Conservation (phyloP, 306 rosid species). For the Fragaria nilgerrensis region DNA sequence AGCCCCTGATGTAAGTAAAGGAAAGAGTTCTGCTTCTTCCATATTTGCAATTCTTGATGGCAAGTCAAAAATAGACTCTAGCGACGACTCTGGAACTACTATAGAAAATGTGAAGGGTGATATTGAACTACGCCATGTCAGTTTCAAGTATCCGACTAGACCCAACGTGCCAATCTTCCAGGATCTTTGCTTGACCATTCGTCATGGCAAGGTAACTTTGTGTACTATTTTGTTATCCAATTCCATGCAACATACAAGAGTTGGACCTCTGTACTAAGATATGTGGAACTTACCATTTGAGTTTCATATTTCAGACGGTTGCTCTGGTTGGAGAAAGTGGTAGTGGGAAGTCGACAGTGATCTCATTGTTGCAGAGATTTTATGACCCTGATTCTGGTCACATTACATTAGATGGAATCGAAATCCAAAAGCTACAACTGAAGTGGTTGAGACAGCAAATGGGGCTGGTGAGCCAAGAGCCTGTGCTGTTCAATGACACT, state of each 20-base stretch:
- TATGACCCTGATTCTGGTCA: slow-evolving; percentile 41
- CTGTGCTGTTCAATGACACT: slow-evolving; percentile 55
- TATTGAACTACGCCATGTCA: slow-evolving; percentile 48
- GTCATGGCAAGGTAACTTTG: slow-evolving; percentile 54
- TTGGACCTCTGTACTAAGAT: not conserved
- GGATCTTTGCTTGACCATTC: slow-evolving; percentile 56
- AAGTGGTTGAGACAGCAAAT: slow-evolving; percentile 49
- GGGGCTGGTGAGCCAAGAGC: slow-evolving; percentile 74
- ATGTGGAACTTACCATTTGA: not conserved
- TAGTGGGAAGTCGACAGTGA: slow-evolving; percentile 65
- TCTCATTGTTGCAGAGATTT: slow-evolving; percentile 47
- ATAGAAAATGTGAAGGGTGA: slow-evolving; percentile 52
- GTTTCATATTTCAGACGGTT: not conserved
- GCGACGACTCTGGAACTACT: slow-evolving; percentile 45
- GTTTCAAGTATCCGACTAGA: slow-evolving; percentile 61
- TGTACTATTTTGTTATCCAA: not conserved
- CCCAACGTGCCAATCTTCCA: slow-evolving; percentile 48
- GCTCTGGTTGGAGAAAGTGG: slow-evolving; percentile 65
- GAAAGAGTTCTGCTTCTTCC: slow-evolving; percentile 51
- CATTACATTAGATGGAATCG: slow-evolving; percentile 56
- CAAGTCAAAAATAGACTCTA: slow-evolving; percentile 48
- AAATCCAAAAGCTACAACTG: slow-evolving; percentile 43
- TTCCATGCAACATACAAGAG: not conserved
- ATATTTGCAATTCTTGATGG: slow-evolving; percentile 57
- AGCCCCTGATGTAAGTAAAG: slow-evolving; percentile 44